Conservation (phyloP, 2,329 filamentous ascomycete genomes). For the Diatrype stigma region DNA sequence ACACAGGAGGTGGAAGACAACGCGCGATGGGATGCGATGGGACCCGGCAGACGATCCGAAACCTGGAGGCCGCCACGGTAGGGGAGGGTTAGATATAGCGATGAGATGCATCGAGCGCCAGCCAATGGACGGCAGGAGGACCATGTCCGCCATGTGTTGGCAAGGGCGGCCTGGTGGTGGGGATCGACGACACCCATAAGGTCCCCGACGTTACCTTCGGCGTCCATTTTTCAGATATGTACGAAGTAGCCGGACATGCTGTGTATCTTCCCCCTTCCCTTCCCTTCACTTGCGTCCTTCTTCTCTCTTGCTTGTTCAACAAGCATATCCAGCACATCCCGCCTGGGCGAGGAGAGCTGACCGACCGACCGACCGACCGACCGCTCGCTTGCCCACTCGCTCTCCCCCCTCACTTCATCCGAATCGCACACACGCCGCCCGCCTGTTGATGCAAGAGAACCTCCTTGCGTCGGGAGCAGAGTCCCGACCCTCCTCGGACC, state of each 20-base stretch:
- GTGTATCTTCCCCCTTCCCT: too few species aligned
- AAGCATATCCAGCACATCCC: too few species aligned
- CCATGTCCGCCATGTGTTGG: neutral
- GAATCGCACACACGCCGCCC: too few species aligned
- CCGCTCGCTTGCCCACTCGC: too few species aligned
- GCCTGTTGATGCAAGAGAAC: neutral
- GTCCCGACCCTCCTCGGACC: neutral
- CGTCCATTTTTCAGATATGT: neutral
- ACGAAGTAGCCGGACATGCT: neutral
- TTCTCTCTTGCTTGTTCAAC: too few species aligned
- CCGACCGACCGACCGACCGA: too few species aligned
- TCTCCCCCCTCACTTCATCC: too few species aligned
- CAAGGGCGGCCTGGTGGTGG: neutral
- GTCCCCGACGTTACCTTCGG: neutral
- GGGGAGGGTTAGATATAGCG: neutral
- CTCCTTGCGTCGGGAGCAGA: neutral
- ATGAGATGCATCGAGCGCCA: neutral
- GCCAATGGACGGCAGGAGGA: neutral
- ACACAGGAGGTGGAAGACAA: too few species aligned
- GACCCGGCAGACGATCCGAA: neutral
- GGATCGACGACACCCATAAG: neutral
- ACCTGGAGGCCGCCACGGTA: neutral
- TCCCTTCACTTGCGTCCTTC: too few species aligned
- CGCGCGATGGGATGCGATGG: neutral
- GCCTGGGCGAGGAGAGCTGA: too few species aligned